Base-by-base conservation (phyloP, 805 yeast genomes). In the Candida khao-thaluensis region DNA sequence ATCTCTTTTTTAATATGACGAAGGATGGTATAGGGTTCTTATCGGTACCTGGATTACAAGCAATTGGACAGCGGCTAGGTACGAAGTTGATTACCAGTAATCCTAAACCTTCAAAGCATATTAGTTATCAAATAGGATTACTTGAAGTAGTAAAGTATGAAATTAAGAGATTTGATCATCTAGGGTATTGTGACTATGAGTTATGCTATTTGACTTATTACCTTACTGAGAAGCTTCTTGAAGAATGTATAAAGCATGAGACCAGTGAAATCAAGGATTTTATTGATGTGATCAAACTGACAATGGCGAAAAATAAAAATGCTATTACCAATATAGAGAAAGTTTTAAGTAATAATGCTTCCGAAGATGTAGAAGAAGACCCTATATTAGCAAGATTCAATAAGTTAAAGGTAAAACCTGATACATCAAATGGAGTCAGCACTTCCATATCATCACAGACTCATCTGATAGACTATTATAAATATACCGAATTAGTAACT, bases 141-240 rank as follows among this genome's bases (percentile, higher is more conserved):
- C 47, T 69, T 16, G 72, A 67, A 43, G 48, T 56, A 20, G 60
- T 66, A 48, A 59, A 56, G 31, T 57, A 57, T 36, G 69, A 69
- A 45, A 37, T 47, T 21, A 55, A 56, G 28, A 60, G 64, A 38
- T 41, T 51, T 9, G 50, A 54, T 3, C 47, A 38, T 17, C 24
- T 59, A n/a, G 60, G 63, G 1, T 57, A 56, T 37, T 69, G 73
- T 43, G 72, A 69, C 43, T 57, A 53, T 44, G 70, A 64, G 41
- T 35, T 64, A 37, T 66, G 69, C 2, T 62, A 54, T 40, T 50
- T 69, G 1, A 47, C 59, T 37, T 62, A 50, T 31, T 28, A 35
- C 5, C 31, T 47, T 5, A 53, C 55, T 2, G 29, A 27, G 20
- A 18, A 7, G 21, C n/a, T 44, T 6, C 26, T 40, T 8, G 15